Conservation (phyloP, 1,139 yeast species). For the Eremothecium cymbalariae region DNA sequence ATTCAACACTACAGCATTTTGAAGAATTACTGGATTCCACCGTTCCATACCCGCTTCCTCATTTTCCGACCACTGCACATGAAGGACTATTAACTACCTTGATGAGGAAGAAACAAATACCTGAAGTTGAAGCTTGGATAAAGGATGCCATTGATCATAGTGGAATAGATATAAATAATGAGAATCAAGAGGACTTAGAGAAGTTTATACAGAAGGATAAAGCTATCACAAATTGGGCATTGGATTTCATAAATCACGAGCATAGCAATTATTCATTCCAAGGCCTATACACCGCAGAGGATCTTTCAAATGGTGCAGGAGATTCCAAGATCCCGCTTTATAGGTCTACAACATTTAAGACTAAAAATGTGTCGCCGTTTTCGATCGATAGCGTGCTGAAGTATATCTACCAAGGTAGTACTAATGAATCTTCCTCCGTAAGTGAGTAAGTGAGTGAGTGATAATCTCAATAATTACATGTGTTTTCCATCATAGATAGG, state of each 20-base stretch:
- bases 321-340: constrained; percentile 15
- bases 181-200: constrained; percentile 22
- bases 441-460: too few species aligned
- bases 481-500: too few species aligned
- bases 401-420: constrained; percentile 39
- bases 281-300: constrained; percentile 50
- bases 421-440: too few species aligned
- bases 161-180: constrained; percentile 20
- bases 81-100: constrained; percentile 76
- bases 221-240: constrained; percentile 57
- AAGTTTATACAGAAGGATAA: constrained; percentile 38
- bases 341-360: constrained; percentile 10
- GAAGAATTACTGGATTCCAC: constrained; percentile 53
- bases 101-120: constrained; percentile 75
- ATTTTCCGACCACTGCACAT: constrained; percentile 77
- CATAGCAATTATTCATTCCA: constrained; percentile 52
- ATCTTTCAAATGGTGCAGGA: constrained; percentile 38
- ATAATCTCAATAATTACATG: too few species aligned
- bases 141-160: constrained; percentile 45
- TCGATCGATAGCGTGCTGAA: constrained; percentile 33
- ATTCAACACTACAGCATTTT: constrained; percentile 56
- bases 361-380: constrained; percentile 26
- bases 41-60: constrained; percentile 74
- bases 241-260: constrained; percentile 42
- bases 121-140: constrained; percentile 88